Conservation (phyloP, 495 filamentous ascomycete species). For the Platismatia glauca region DNA sequence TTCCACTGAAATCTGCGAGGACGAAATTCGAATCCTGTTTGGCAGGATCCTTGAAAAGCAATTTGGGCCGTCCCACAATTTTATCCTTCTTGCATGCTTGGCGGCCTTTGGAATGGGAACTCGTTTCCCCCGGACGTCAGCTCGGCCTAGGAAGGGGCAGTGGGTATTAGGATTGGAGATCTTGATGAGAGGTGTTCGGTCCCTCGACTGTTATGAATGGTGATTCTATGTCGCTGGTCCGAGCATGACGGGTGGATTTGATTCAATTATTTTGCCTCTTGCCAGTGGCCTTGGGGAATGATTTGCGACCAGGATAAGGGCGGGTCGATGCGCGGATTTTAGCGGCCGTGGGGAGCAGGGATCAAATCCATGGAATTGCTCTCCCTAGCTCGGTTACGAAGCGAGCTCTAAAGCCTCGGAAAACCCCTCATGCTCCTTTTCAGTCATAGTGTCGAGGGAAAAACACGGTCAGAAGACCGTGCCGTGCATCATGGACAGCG, state of each 20-base stretch:
- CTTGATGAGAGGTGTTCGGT: neutral
- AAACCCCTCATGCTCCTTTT: neutral
- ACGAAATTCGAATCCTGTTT: neutral
- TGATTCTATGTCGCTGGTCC: neutral
- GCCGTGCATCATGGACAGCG: neutral
- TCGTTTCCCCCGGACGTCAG: too few relatives aligned
- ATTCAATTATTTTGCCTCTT: too few relatives aligned
- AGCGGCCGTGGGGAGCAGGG: conserved; percentile 12
- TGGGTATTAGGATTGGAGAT: neutral
- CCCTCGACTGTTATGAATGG: neutral
- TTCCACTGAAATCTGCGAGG: neutral
- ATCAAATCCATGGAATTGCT: conserved; percentile 1
- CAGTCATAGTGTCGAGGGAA: neutral
- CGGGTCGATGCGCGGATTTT: conserved; percentile 14
- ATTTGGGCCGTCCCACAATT: neutral
- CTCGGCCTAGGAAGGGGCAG: neutral
- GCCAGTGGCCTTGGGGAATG: too few relatives aligned
- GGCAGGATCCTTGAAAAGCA: neutral
- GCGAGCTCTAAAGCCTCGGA: neutral
- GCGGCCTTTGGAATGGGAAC: neutral
- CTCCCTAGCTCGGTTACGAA: conserved; percentile 11
- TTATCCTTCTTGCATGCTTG: neutral
- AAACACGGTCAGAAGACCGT: neutral
- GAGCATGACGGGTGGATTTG: neutral
- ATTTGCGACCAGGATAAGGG: conserved; percentile 2